Conservation (phyloP, 805 yeast species). For the Ogataea philodendri region DNA sequence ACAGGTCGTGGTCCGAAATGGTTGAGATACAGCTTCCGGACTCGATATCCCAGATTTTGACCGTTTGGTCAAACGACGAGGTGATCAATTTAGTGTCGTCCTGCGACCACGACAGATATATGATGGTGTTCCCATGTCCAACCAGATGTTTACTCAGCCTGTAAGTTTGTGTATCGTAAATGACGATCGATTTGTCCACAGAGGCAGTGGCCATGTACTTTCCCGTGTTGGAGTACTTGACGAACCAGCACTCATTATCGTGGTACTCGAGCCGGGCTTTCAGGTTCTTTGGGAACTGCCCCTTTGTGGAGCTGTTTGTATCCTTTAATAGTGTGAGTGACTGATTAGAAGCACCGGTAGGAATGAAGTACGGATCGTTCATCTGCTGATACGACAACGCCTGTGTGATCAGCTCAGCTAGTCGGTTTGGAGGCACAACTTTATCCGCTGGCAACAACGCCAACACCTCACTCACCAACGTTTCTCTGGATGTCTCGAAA, state of each 20-base stretch:
- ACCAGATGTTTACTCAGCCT: slow-evolving; percentile 36
- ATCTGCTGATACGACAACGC: slow-evolving; percentile 47
- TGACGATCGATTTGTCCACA: slow-evolving; percentile 57
- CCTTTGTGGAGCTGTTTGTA: slow-evolving; percentile 21
- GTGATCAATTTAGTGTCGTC: slow-evolving; percentile 65
- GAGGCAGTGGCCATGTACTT: slow-evolving; percentile 74
- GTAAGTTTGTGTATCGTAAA: slow-evolving; percentile 62
- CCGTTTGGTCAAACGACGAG: slow-evolving; percentile 68
- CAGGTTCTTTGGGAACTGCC: slow-evolving; percentile 42
- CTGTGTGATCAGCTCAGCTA: slow-evolving; percentile 50
- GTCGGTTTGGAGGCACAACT: slow-evolving; percentile 47
- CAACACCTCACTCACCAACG: slow-evolving; percentile 42
- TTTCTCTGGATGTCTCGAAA: slow-evolving; percentile 35
- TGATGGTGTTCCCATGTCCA: slow-evolving; percentile 53
- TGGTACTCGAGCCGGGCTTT: slow-evolving; percentile 51
- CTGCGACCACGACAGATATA: slow-evolving; percentile 74
- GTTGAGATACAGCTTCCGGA: slow-evolving; percentile 32
- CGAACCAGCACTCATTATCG: slow-evolving; percentile 79
- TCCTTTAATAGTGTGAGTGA: slow-evolving; percentile 20
- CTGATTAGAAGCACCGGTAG: slow-evolving; percentile 20
- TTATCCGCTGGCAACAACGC: slow-evolving; percentile 46
- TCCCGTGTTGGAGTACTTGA: slow-evolving; percentile 77
- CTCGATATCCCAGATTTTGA: slow-evolving; percentile 64
- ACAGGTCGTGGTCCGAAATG: slow-evolving; percentile 22
- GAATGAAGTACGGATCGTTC: slow-evolving; percentile 24